Evolutionary conservation across 2,329 filamentous ascomycete species (phyloP), one percentile per base, ranked within the genome.

Genomic region (Fusarium sp.): DNA sequence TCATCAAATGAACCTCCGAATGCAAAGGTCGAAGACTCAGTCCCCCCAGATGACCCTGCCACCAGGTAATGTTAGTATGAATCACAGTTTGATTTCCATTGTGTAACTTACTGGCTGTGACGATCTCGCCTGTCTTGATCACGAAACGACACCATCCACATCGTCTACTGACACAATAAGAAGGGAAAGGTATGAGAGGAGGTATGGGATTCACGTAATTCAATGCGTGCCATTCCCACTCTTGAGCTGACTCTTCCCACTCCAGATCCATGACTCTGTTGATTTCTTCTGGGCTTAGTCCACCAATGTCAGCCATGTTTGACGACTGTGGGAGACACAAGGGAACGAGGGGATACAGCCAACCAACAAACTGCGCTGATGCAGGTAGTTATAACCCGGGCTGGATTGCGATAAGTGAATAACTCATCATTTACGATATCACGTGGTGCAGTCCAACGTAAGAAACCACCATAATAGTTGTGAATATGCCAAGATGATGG

Each of bases 111-210:
- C 67, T 52, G 3, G 62, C 62, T 25, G 55, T 67, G 9, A 70
- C 41, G 25, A 52, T 13, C 7, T 67, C 62, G 13, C 43, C 62
- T 2, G 42, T 12, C 19, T 53, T 43, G n/a, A 70, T 67, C 14
- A 50, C 8, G n/a, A 70, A 67, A 9, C 67, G 67, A 23, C 67
- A 70, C 51, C 67, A 58, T 57, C 67, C 55, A 41, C 67, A 70
- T 34, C 62, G 42, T 26, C 49, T 62, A 10, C 58, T 62, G 21
- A 69, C 58, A 42, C 67, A 69, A 19, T 60, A 65, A 54, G 61
- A 65, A 8, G 58, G 64, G 14, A 53, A 64, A 25, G 57, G 52
- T 19, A 58, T 28, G 16, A 46, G 34, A 26, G 63, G 56, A 43
- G 48, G 49, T 18, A 62, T 43, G 14, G 34, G 46, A 4, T 60